Conservation (phyloP, 768 basidiomycete species). For the Xerocomus brunneocitrinus region DNA sequence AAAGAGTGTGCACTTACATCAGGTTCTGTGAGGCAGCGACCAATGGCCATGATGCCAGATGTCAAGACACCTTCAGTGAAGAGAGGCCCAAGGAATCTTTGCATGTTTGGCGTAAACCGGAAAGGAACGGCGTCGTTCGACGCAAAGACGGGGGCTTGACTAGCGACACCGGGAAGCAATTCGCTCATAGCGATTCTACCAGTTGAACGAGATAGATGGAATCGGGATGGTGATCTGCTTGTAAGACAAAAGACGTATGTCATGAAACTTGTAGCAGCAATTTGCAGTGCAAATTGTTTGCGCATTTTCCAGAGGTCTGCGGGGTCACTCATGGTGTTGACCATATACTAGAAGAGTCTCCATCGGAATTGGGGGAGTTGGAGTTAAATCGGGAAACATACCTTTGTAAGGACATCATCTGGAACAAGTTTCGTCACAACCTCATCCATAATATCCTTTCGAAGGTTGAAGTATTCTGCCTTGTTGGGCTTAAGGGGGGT, state of each 20-base stretch:
- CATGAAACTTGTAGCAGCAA: constrained; percentile 88
- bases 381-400: constrained; percentile 30
- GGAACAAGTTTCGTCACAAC: constrained; percentile 84
- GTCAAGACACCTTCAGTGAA: constrained; percentile 88
- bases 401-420: constrained; percentile 79
- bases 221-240: constrained; percentile 77
- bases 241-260: constrained; percentile 83
- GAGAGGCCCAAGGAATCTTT: constrained; percentile 84
- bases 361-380: not conserved
- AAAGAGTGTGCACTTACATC: constrained; percentile 51
- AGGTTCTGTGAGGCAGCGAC: constrained; percentile 83
- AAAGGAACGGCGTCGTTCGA: constrained; percentile 91
- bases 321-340: constrained; percentile 75
- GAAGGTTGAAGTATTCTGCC: constrained; percentile 62
- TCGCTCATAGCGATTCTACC: constrained; percentile 93
- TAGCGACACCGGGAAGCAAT: constrained; percentile 63
- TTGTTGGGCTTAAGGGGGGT: constrained; percentile 46
- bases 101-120: constrained; percentile 95
- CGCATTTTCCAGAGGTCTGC: constrained; percentile 94
- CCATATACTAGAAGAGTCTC: constrained; percentile 69
- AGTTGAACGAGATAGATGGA: constrained; percentile 85
- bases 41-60: constrained; percentile 86
- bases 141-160: constrained; percentile 57
- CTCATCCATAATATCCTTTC: constrained; percentile 87
- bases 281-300: constrained; percentile 91